Evolutionary conservation across 1,139 yeast species (phyloP), one percentile per base, ranked within the genome.

Genomic region (Debaryomycetaceae sp.): DNA sequence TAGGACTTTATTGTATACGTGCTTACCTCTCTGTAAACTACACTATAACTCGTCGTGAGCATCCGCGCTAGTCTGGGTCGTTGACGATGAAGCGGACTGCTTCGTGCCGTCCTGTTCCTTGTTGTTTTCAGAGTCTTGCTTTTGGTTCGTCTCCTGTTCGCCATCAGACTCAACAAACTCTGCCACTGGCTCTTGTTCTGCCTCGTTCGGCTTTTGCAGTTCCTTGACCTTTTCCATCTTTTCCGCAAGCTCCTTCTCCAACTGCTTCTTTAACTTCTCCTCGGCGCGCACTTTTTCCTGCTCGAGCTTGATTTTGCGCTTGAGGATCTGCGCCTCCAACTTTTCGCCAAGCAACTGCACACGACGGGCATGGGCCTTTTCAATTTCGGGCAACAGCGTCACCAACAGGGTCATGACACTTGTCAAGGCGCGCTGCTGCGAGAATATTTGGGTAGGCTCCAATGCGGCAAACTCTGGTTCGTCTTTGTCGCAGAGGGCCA

Each of bases 131-230:
- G 14, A 22, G 14, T 27, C 16, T 22, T 27, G 13, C 15, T 21
- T 14, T 12, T 14, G 25, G 4, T 26, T 19, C 3, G 14, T 22
- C 25, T n/a, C n/a, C 15, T 22, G n/a, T n/a, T n/a, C n/a, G n/a
- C n/a, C n/a, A n/a, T n/a, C n/a, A n/a, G n/a, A n/a, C n/a, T n/a
- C 12, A 14, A 13, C 18, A 14, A 25, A 15, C 21, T 6, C 16
- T 25, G 14, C 19, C 24, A 14, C 23, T 22, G 14, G 24, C 13
- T 15, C 28, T 8, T 16, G 7, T 16, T 29, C 27, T 12, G 25
- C 31, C 15, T 27, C 28, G 3, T 30, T 32, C 5, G 27, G 32
- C 19, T 34, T 30, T 4, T 24, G 35, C 16, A 20, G 27, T 13
- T 27, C 30, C 6, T 27, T 20, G 4, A 15, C 26, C 21, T 25